Evolutionary conservation across 2,329 filamentous ascomycete species (phyloP).

Genomic region (Diaporthe sp.): DNA sequence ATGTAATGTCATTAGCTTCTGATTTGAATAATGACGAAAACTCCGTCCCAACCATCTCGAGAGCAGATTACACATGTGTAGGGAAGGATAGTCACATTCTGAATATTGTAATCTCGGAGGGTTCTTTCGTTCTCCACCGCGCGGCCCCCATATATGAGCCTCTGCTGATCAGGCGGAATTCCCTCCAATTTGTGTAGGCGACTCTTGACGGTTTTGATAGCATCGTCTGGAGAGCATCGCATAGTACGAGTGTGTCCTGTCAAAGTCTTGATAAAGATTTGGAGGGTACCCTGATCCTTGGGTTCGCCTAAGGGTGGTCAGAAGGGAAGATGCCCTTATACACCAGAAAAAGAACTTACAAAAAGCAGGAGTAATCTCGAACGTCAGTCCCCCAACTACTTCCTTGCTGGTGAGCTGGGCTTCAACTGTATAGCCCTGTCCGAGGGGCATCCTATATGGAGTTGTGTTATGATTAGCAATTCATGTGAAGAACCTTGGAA

Average conservation of each 20-base stretch:
- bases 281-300: conserved; percentile 45
- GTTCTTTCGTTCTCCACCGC: background rate
- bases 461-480: background rate
- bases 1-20: background rate
- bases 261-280: background rate
- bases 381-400: conserved; percentile 56
- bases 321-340: background rate
- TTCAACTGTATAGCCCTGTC: conserved; percentile 60
- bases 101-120: background rate
- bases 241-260: background rate
- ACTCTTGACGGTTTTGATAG: background rate
- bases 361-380: conserved; percentile 53
- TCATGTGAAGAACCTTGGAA: background rate
- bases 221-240: background rate
- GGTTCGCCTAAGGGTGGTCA: conserved; percentile 4
- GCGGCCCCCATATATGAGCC: background rate
- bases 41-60: no score
- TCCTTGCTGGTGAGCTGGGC: conserved; percentile 60
- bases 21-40: background rate
- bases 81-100: background rate
- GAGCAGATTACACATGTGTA: no score
- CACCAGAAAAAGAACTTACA: background rate
- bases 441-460: conserved; percentile 52
- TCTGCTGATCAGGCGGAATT: background rate
- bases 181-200: background rate